Base-by-base conservation (phyloP, 129 eudicot genomes). In the Flaveria bidentis region DNA sequence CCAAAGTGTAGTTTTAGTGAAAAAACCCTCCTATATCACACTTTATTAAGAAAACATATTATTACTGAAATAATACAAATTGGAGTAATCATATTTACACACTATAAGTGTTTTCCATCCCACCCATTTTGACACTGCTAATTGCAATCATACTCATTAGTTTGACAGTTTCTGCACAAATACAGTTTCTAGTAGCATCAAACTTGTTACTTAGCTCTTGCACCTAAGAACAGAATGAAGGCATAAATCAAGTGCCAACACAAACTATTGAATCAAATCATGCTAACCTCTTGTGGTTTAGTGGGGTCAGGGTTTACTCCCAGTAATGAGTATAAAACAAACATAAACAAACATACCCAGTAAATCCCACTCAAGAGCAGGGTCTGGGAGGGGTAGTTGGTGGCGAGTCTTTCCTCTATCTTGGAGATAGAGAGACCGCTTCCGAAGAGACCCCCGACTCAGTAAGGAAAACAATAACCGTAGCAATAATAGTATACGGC, bases 221-320 rank as follows among this genome's bases (percentile, higher is more conserved):
- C 82, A 93, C 91, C 97, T 93, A 79, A 55, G 6, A 17, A 58
- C 50, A 55, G 39, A 12, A 72, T 36, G 12, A 44, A 8, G 12
- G 9, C 12, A 3, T 6, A 42, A 25, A 18, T 17, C 9, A 18
- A 23, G 28, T 10, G 53, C 17, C 61, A 14, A 30, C 39, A 30
- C 39, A 30, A 30, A 30, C 39, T 30, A 30, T 30, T 30, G 39
- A 30, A 30, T 9, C 44, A 20, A 30, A 33, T 52, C 52, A 10
- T 50, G 64, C 76, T 75, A 45, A 93, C 98, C 96, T 93, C 98
- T 76, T 91, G 82, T 56, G 85, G 85, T 69, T 81, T 86, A 72
- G 98, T 93, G 62, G 98, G 98, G 79, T 93, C 98, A 41, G 98
- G 91, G 76, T 93, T 93, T 14, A 93, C 89, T 53, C 96, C 98